A percentile compares a stretch with the other conserved stretches of the same genome.
Conservation (phyloP, 2,329 filamentous ascomycete species). For the Neoarthrinium moseri region DNA sequence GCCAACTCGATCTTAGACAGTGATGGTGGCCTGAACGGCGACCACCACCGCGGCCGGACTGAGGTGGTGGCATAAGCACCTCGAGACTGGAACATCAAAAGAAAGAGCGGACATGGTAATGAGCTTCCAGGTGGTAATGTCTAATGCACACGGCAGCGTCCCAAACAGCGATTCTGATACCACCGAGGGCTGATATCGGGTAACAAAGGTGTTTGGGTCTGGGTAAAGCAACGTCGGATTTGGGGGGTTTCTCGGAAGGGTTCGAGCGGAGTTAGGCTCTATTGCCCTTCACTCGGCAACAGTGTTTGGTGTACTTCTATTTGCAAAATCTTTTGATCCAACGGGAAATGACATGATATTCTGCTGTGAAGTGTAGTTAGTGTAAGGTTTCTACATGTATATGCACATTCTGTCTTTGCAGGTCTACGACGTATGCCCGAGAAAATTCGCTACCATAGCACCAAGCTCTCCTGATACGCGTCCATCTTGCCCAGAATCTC, state of each 20-base stretch:
- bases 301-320: neutral
- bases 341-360: too few relatives aligned
- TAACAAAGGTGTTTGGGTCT: neutral
- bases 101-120: neutral
- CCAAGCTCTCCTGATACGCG: too few relatives aligned
- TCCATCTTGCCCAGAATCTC: too few relatives aligned
- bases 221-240: neutral
- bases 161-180: neutral
- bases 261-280: conserved; percentile 2
- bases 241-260: neutral
- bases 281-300: neutral
- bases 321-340: neutral
- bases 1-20: conserved; percentile 52
- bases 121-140: conserved; percentile 4
- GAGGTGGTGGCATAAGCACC: conserved; percentile 45
- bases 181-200: too few relatives aligned
- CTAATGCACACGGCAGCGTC: conserved; percentile 1
- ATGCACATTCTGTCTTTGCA: too few relatives aligned
- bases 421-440: too few relatives aligned
- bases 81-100: neutral
- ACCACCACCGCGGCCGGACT: conserved; percentile 55
- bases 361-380: too few relatives aligned
- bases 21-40: conserved; percentile 53
- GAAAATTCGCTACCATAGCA: too few relatives aligned
- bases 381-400: too few relatives aligned